Conservation (phyloP, 169 alveolate species). For the Babesia bigemina region DNA sequence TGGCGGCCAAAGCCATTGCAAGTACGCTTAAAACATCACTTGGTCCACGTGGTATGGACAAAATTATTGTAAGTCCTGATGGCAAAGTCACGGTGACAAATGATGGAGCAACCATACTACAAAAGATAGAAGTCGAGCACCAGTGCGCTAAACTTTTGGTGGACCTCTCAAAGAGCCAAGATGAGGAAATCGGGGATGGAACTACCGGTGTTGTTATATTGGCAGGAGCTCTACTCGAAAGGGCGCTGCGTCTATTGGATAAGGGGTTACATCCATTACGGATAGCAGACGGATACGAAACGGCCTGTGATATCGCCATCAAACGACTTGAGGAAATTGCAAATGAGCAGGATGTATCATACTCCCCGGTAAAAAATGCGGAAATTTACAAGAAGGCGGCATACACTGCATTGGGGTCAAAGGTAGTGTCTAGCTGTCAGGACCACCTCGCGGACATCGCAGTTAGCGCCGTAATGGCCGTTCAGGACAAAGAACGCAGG, state of each 20-base stretch:
- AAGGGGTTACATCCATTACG: conserved; percentile 97
- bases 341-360: conserved; percentile 69
- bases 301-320: conserved; percentile 95
- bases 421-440: conserved; percentile 93
- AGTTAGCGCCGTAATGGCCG: conserved; percentile 96
- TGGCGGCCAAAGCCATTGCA: conserved; percentile 97
- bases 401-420: conserved; percentile 96
- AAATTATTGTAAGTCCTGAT: conserved; percentile 97
- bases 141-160: conserved; percentile 98
- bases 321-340: conserved; percentile 89
- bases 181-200: conserved; percentile 99
- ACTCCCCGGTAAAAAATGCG: conserved; percentile 68
- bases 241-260: conserved; percentile 93
- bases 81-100: conserved; percentile 98
- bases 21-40: conserved; percentile 94
- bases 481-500: conserved; percentile 94
- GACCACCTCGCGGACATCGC: conserved; percentile 92
- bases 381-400: conserved; percentile 85
- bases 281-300: conserved; percentile 97
- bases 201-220: conserved; percentile 99
- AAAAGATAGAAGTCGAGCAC: conserved; percentile 95
- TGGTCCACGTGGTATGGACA: conserved; percentile 99
- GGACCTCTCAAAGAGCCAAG: conserved; percentile 97
- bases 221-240: conserved; percentile 97
- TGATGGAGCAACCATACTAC: conserved; percentile 95